A percentile compares a stretch with the other conserved stretches of the same genome.
Conservation (phyloP, 306 rosid genomes). For the Quercus bicolor region DNA sequence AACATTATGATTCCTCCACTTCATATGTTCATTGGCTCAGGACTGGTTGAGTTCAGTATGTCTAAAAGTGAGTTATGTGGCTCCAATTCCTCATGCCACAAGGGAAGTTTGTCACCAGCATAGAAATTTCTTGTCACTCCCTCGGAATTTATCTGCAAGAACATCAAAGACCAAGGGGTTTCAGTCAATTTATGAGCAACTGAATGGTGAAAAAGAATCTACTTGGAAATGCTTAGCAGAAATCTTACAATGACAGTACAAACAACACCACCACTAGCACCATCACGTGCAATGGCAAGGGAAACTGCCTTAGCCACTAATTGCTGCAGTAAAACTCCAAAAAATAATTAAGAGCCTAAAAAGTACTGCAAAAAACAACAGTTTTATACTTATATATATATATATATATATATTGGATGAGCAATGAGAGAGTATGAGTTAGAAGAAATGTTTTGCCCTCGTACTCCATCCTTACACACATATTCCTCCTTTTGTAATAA, state of each 20-base stretch:
- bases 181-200: background rate
- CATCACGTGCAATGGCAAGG: slow-evolving; percentile 66
- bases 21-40: slow-evolving; percentile 82
- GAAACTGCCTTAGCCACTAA: slow-evolving; percentile 49
- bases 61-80: slow-evolving; percentile 68
- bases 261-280: slow-evolving; percentile 99
- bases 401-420: no score
- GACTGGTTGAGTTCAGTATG: slow-evolving; percentile 59
- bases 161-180: no score
- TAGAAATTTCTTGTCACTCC: slow-evolving; percentile 61
- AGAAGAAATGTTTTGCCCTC: no score
- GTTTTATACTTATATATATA: no score
- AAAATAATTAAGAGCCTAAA: background rate
- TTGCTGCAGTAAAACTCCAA: slow-evolving; percentile 41
- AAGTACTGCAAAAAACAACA: background rate
- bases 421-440: no score
- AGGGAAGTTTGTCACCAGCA: slow-evolving; percentile 56
- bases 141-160: no score
- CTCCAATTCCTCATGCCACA: slow-evolving; percentile 96
- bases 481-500: background rate
- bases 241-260: slow-evolving; percentile 81
- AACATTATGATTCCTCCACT: background rate
- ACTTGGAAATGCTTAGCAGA: background rate
- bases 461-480: background rate
- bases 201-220: background rate